phyloP scores from a whole-genome alignment of 2,329 filamentous ascomycete species.

The Xylaria sp. region DNA sequence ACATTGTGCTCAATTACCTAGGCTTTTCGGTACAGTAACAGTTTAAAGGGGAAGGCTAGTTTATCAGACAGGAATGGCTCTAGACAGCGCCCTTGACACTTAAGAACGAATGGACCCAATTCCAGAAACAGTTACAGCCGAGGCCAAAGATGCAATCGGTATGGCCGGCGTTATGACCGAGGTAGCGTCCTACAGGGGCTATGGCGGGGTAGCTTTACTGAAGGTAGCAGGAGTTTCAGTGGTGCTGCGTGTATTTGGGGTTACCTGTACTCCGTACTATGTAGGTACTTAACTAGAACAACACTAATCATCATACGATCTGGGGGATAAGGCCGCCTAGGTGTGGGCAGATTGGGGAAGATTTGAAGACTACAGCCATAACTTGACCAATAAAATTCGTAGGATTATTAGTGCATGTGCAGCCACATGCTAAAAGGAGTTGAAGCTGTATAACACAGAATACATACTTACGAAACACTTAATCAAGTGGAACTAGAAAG shows the following conservation, averaged over 20 bases:
- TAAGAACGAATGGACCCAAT: conserved; percentile 12
- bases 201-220: conserved; percentile 37
- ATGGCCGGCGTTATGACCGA: conserved; percentile 37
- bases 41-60: neutral
- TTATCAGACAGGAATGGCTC: neutral
- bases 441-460: no score
- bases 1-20: conserved; percentile 42
- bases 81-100: conserved; percentile 11
- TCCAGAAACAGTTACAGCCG: conserved; percentile 15
- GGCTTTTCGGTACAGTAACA: conserved; percentile 9
- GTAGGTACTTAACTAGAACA: neutral
- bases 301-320: conserved; percentile 33
- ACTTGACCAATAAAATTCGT: no score
- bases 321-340: neutral
- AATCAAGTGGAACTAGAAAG: no score
- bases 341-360: no score
- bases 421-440: no score
- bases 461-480: no score
- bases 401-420: no score
- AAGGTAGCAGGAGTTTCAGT: conserved; percentile 16
- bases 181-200: conserved; percentile 32
- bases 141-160: conserved; percentile 34
- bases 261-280: no score
- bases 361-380: no score
- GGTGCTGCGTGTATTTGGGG: conserved; percentile 5